These are phyloP conservation scores for Paramecium sexaurelia DNA, from an alignment of 73 alveolate species.

Conservation along the genomic window DNA sequence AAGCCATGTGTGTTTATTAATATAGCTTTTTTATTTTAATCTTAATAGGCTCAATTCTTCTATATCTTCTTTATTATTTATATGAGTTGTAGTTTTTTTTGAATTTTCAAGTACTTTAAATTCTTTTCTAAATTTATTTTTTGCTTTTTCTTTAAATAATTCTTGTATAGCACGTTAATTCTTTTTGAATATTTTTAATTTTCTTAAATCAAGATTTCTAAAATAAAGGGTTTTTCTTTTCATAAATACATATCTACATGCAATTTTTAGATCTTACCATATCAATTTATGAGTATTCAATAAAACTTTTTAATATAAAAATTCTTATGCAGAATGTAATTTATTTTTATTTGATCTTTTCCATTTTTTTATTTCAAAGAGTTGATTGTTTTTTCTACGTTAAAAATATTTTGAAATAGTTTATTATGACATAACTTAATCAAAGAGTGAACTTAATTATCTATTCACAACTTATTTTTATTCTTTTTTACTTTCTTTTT, in stretches of 20 bases:
- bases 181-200: background rate
- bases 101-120: background rate
- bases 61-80: background rate
- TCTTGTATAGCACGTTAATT: background rate
- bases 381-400: background rate
- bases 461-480: background rate
- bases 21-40: background rate
- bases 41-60: background rate
- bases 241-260: background rate
- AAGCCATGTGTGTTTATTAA: constrained; percentile 25
- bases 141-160: background rate
- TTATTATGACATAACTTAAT: background rate
- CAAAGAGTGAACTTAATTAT: background rate
- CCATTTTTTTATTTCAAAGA: constrained; percentile 9
- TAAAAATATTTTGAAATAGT: background rate
- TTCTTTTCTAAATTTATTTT: constrained; percentile 10
- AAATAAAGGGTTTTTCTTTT: background rate
- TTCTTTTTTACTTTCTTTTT: background rate
- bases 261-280: background rate
- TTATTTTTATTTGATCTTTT: background rate
- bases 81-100: background rate
- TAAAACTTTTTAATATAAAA: background rate
- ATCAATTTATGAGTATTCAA: background rate
- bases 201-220: constrained; percentile 15
- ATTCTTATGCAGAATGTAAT: background rate